These are phyloP conservation scores for Ambrosiella cleistominuta DNA, from an alignment of 2,329 filamentous ascomycete genomes.

Conservation along the genomic window DNA sequence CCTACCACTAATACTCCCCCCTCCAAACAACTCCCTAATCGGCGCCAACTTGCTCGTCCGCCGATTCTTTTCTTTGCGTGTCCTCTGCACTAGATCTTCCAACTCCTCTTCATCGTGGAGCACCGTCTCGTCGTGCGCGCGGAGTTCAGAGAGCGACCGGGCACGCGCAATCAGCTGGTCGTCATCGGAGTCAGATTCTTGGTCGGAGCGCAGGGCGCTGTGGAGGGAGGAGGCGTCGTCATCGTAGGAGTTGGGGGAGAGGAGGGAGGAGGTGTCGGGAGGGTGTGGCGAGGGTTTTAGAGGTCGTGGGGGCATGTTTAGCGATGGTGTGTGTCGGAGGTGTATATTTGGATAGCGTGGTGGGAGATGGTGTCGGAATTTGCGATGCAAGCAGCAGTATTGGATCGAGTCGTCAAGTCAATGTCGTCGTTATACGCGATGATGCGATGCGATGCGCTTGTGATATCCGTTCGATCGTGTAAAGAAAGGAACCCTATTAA, in stretches of 20 bases:
- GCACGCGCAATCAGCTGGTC: conserved; percentile 49
- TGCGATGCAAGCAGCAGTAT: no score
- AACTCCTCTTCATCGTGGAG: conserved; percentile 61
- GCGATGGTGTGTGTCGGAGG: background rate
- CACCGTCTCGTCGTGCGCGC: conserved; percentile 51
- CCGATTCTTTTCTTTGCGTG: conserved; percentile 28
- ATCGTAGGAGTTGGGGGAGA: conserved; percentile 48
- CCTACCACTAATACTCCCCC: background rate
- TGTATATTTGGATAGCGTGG: background rate
- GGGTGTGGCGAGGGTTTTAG: background rate
- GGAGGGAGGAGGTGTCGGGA: conserved; percentile 22
- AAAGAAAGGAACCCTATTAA: no score
- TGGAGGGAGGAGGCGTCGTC: conserved; percentile 51
- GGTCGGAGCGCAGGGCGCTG: conserved; percentile 41
- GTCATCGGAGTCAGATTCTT: conserved; percentile 62
- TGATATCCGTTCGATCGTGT: no score
- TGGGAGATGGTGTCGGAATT: no score
- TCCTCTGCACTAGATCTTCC: conserved; percentile 37
- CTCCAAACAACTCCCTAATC: conserved; percentile 29
- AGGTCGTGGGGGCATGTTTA: background rate
- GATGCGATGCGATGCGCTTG: no score
- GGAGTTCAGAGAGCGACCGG: conserved; percentile 51
- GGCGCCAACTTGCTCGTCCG: conserved; percentile 29
- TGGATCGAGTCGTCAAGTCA: no score
- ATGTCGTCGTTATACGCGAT: no score